Percentiles rank a stretch among this genome's conserved stretches.
Conservation (phyloP, 2,329 filamentous ascomycete genomes). For the Dichotomopilus funicola region DNA sequence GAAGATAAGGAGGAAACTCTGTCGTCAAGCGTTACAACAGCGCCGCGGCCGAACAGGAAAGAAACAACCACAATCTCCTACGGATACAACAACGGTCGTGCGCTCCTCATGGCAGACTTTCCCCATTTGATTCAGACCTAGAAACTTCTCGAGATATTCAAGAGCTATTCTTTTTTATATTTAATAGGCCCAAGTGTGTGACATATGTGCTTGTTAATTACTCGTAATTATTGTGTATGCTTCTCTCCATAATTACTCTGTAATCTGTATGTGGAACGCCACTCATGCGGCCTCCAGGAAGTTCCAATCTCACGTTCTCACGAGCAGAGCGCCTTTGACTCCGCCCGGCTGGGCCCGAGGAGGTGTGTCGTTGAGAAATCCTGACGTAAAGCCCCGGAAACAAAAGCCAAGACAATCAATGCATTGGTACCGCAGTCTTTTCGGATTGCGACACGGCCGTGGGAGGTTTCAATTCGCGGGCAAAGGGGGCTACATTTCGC, state of each 20-base stretch:
- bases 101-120: background rate
- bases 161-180: too few relatives aligned
- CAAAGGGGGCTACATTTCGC: slow-evolving; percentile 5
- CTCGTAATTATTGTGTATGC: too few relatives aligned
- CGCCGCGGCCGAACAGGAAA: slow-evolving; percentile 23
- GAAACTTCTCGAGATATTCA: too few relatives aligned
- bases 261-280: too few relatives aligned
- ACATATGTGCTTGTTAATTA: too few relatives aligned
- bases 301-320: too few relatives aligned
- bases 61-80: slow-evolving; percentile 1
- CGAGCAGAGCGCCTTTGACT: background rate
- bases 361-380: background rate
- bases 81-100: background rate
- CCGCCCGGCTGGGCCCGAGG: background rate
- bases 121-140: background rate
- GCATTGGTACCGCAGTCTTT: background rate
- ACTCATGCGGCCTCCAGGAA: too few relatives aligned
- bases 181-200: too few relatives aligned
- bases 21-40: slow-evolving; percentile 9
- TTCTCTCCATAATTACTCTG: too few relatives aligned
- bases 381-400: slow-evolving; percentile 12
- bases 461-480: slow-evolving; percentile 10
- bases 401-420: slow-evolving; percentile 1
- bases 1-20: slow-evolving; percentile 8
- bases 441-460: background rate